Evolutionary conservation across 2,329 filamentous ascomycete species (phyloP), one percentile per base, ranked within the genome.

Genomic region (Cryphonectria radicalis): DNA sequence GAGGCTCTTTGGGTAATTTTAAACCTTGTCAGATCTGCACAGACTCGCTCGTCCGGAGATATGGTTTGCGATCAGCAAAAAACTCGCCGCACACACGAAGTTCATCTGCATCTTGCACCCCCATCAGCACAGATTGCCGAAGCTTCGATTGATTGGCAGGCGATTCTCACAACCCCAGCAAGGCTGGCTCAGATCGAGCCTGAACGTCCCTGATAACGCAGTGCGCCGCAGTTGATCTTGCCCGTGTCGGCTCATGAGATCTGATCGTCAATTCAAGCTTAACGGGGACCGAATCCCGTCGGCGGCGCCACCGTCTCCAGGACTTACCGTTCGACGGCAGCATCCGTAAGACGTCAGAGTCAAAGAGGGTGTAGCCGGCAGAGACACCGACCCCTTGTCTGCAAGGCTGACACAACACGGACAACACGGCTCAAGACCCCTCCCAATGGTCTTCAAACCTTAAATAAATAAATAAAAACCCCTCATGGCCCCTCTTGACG

Each of bases 241-340:
- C 57, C 53, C 50, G 50, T 68, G 32, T n/a, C 35, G 50, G 40
- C 40, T 40, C 42, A n/a, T 50, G 25, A 57, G n/a, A 57, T n/a
- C 22, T 35, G 70, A 69, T 69, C 70, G 68, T 22, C 66, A 37
- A 40, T 69, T 62, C 62, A 63, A 71, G 66, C 70, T 64, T 46
- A 17, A 14, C 62, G 35, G 35, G 59, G 32, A 13, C 70, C 70
- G 70, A 50, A 32, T 32, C 6, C 59, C 32, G 19, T 46, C 13
- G 55, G 66, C 68, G 63, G 60, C 68, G 37, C 42, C 28, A 14
- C 28, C n/a, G 19, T 42, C 55, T 28, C 14, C 4, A 62, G 22
- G 28, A n/a, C 55, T 25, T 32, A 11, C 37, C 25, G 11, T 11
- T 59, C 8, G 55, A 32, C 55, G 28, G 55, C 55, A 59, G 14